A percentile compares a stretch with the other conserved stretches of the same genome.
These are phyloP conservation scores for Linum usitatissimum DNA, from an alignment of 345 rosid genomes.

Conservation along the genomic window DNA sequence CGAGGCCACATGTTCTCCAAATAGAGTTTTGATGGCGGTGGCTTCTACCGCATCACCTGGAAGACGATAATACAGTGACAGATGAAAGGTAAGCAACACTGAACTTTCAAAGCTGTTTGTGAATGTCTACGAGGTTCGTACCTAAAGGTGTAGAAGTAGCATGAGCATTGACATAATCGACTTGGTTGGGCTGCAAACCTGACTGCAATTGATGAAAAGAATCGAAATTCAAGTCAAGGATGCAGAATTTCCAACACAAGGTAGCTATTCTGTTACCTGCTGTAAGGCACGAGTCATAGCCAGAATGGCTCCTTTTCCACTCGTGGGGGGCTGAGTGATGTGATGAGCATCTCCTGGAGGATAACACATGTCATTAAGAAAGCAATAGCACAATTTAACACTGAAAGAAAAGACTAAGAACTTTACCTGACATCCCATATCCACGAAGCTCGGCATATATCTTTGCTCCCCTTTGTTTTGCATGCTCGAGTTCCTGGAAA, in stretches of 20 bases:
- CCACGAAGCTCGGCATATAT: slow-evolving; percentile 88
- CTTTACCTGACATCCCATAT: slow-evolving; percentile 95
- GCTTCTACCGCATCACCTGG: slow-evolving; percentile 89
- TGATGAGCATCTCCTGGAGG: slow-evolving; percentile 84
- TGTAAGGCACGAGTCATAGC: slow-evolving; percentile 75
- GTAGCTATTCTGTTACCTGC: slow-evolving; percentile 36
- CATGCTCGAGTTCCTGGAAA: slow-evolving; percentile 83
- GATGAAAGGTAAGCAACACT: slow-evolving; percentile 1
- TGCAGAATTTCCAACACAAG: not conserved
- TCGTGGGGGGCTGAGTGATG: slow-evolving; percentile 80
- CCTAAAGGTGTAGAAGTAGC: slow-evolving; percentile 94
- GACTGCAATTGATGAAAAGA: slow-evolving; percentile 36
- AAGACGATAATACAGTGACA: slow-evolving; percentile 11
- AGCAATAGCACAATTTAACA: not conserved
- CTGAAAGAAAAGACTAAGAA: not conserved
- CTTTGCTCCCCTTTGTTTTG: slow-evolving; percentile 71
- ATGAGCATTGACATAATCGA: slow-evolving; percentile 87
- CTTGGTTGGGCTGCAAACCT: slow-evolving; percentile 62
- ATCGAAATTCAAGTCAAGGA: not conserved
- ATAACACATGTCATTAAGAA: not conserved
- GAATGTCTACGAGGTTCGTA: slow-evolving; percentile 22
- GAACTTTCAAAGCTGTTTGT: slow-evolving; percentile 6
- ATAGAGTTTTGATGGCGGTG: slow-evolving; percentile 55
- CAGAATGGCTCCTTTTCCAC: slow-evolving; percentile 88
- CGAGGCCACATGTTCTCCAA: slow-evolving; percentile 65